Conservation (phyloP, 768 basidiomycete species). For the Steccherinum ochraceum region DNA sequence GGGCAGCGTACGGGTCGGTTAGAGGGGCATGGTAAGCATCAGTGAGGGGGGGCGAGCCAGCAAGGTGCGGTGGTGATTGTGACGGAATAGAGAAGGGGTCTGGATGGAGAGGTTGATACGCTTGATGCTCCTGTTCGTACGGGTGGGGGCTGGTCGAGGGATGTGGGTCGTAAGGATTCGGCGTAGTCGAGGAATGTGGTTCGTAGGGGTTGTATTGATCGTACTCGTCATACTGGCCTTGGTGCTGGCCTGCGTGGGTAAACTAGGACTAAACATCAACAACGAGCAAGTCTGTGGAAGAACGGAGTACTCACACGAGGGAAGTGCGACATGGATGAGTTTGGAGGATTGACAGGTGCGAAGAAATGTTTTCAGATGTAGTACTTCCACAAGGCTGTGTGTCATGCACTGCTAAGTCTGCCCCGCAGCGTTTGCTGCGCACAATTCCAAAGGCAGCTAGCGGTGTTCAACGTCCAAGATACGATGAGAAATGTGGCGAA, state of each 20-base stretch:
- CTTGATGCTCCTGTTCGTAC: slow-evolving; percentile 29
- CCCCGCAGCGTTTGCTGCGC: no score
- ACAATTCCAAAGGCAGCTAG: no score
- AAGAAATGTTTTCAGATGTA: no score
- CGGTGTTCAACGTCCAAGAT: no score
- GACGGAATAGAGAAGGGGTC: slow-evolving; percentile 33
- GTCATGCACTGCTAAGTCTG: no score
- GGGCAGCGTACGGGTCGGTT: slow-evolving; percentile 10
- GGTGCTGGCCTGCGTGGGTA: slow-evolving; percentile 57
- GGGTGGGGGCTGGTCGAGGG: slow-evolving; percentile 18
- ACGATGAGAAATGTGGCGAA: no score
- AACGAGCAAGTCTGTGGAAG: no score
- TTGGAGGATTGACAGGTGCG: no score
- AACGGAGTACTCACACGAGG: slow-evolving; percentile 27
- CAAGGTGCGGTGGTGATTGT: slow-evolving; percentile 10
- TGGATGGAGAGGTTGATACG: slow-evolving; percentile 28
- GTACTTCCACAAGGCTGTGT: no score
- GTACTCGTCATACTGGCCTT: slow-evolving; percentile 54
- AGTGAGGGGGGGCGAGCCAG: slow-evolving; percentile 9
- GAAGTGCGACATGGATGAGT: slow-evolving; percentile 35
- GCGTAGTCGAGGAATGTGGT: slow-evolving; percentile 23
- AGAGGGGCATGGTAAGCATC: slow-evolving; percentile 18
- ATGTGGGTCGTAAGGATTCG: slow-evolving; percentile 22
- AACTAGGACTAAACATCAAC: slow-evolving; percentile 31
- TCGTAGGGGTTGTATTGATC: slow-evolving; percentile 31